Percentiles rank a stretch among this genome's conserved stretches.
These are phyloP conservation scores for Phytophthora capsici DNA, from an alignment of 352 stramenopile genomes.

Conservation along the genomic window DNA sequence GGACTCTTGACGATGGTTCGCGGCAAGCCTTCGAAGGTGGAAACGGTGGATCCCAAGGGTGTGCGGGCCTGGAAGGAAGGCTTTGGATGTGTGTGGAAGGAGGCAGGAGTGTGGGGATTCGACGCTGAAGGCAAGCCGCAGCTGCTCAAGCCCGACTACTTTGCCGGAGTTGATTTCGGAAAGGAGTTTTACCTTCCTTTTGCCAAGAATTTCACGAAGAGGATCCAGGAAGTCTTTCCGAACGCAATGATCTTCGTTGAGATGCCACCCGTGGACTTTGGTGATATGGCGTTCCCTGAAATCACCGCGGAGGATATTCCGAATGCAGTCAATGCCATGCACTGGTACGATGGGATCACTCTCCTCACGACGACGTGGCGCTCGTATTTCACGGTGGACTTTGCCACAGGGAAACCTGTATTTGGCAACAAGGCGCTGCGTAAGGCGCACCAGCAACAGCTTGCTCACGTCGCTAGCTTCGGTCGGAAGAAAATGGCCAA, in stretches of 20 bases:
- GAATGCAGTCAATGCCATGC: slow-evolving; percentile 77
- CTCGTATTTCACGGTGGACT: slow-evolving; percentile 77
- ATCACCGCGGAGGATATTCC: slow-evolving; percentile 54
- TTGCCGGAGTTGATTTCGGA: slow-evolving; percentile 68
- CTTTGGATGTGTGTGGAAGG: slow-evolving; percentile 73
- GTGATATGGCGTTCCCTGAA: slow-evolving; percentile 54
- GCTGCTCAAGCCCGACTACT: slow-evolving; percentile 69
- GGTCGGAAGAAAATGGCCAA: slow-evolving; percentile 46
- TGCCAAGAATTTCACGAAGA: slow-evolving; percentile 50
- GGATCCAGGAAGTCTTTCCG: slow-evolving; percentile 59
- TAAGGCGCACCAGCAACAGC: slow-evolving; percentile 59
- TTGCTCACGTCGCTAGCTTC: slow-evolving; percentile 58
- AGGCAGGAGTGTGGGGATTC: slow-evolving; percentile 74
- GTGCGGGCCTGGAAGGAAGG: slow-evolving; percentile 67
- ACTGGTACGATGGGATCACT: slow-evolving; percentile 92
- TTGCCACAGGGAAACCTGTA: slow-evolving; percentile 51
- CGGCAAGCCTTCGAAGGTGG: slow-evolving; percentile 42
- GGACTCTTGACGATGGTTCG: slow-evolving; percentile 64
- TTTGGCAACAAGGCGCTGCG: slow-evolving; percentile 66
- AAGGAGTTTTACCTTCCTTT: slow-evolving; percentile 82
- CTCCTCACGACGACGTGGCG: slow-evolving; percentile 74
- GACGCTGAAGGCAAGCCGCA: slow-evolving; percentile 34
- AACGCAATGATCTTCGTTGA: slow-evolving; percentile 80
- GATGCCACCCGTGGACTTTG: slow-evolving; percentile 73
- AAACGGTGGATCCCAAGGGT: slow-evolving; percentile 58